Evolutionary conservation across 495 filamentous ascomycete genomes (phyloP).

Genomic region (Jackrogersella minutella): DNA sequence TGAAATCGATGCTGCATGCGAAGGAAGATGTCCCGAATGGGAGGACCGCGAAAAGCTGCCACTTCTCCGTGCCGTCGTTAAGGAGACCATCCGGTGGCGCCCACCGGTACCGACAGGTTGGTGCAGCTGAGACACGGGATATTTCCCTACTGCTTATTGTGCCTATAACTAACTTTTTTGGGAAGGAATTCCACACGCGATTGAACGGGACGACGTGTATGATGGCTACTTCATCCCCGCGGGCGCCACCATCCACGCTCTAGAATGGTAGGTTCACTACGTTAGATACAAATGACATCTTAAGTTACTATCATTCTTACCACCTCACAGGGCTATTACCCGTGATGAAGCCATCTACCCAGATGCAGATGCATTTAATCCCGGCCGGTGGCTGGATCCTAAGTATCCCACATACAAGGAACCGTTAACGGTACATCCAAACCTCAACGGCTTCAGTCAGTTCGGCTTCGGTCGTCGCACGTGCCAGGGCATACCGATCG

Average conservation of each 20-base stretch:
- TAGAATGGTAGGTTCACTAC: slow-evolving; percentile 56
- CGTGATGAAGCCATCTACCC: slow-evolving; percentile 67
- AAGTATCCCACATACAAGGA: slow-evolving; percentile 62
- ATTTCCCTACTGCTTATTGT: not conserved
- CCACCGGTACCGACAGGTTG: slow-evolving; percentile 61
- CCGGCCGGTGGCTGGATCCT: slow-evolving; percentile 60
- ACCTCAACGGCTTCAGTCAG: slow-evolving; percentile 61
- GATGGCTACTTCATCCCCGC: slow-evolving; percentile 64
- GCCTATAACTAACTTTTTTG: slow-evolving; percentile 2
- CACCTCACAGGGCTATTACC: slow-evolving; percentile 66
- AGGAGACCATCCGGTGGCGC: slow-evolving; percentile 68
- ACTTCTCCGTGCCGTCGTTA: slow-evolving; percentile 63
- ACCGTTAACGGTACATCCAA: slow-evolving; percentile 62
- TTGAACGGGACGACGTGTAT: slow-evolving; percentile 63
- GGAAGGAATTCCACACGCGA: slow-evolving; percentile 61
- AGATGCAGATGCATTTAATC: slow-evolving; percentile 67
- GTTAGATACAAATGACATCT: not conserved
- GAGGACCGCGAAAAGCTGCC: slow-evolving; percentile 56
- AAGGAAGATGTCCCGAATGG: slow-evolving; percentile 57
- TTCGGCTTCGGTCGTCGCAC: slow-evolving; percentile 69
- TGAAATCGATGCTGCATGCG: slow-evolving; percentile 62
- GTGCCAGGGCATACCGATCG: slow-evolving; percentile 65
- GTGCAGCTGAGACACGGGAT: not conserved
- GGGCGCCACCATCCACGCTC: slow-evolving; percentile 64
- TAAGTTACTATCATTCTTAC: slow-evolving; percentile 27